phyloP scores from a whole-genome alignment of 176 grass and related monocot genomes.

The Rhynchospora pubera region DNA sequence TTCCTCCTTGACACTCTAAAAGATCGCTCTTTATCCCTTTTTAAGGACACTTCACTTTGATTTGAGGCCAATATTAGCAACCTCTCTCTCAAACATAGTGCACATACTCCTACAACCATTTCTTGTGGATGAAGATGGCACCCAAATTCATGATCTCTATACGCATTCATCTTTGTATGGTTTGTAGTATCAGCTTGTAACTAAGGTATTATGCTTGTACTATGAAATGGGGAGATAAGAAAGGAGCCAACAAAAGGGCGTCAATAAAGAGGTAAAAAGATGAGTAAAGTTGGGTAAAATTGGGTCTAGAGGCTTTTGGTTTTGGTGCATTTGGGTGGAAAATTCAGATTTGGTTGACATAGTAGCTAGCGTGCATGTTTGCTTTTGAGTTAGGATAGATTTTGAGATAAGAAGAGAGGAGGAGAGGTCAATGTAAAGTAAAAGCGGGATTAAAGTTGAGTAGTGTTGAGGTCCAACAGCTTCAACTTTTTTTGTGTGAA shows the following conservation, averaged over 20 bases:
- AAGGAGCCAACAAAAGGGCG: neutral
- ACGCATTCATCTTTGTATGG: neutral
- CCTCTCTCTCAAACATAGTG: conserved; percentile 66
- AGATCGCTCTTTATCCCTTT: neutral
- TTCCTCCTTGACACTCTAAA: conserved; percentile 28
- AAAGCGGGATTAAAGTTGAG: conserved; percentile 14
- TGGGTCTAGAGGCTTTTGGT: neutral
- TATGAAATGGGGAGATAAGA: neutral
- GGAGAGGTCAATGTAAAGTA: conserved; percentile 10
- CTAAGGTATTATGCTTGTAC: conserved; percentile 1
- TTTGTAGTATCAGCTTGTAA: neutral
- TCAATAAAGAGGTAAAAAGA: neutral
- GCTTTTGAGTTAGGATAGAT: conserved; percentile 5
- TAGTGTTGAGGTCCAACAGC: neutral
- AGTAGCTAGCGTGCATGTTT: neutral
- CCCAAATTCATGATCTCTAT: conserved; percentile 1
- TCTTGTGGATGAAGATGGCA: conserved; percentile 69
- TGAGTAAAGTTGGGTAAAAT: neutral
- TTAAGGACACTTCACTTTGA: neutral
- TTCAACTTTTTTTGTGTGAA: neutral
- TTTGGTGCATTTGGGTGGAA: conserved; percentile 9
- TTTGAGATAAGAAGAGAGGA: conserved; percentile 4
- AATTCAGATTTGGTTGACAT: conserved; percentile 12
- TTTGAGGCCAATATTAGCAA: conserved; percentile 54
- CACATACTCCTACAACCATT: conserved; percentile 59